Evolutionary conservation across 768 basidiomycete genomes (phyloP).

Genomic region (Cyclocybe cylindracea): DNA sequence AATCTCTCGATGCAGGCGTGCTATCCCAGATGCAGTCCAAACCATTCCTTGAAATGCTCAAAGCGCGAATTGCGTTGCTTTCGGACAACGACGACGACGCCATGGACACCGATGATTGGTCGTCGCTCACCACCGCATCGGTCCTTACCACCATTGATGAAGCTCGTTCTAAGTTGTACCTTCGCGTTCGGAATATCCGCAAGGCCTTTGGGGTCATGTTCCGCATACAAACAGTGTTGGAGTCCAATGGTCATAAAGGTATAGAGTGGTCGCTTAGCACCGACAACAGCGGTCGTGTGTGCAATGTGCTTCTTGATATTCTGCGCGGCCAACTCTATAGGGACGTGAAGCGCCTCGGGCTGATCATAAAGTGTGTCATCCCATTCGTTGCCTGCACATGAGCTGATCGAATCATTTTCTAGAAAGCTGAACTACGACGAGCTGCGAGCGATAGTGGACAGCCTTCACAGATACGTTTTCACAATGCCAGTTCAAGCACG

Average conservation of each 20-base stretch:
- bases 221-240: constrained; percentile 44
- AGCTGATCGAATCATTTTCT: neutral
- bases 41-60: constrained; percentile 16
- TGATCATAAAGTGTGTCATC: constrained; percentile 47
- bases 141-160: constrained; percentile 35
- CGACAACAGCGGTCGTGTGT: constrained; percentile 19
- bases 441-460: constrained; percentile 36
- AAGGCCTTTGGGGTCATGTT: constrained; percentile 50
- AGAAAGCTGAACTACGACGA: constrained; percentile 42
- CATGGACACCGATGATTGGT: constrained; percentile 20
- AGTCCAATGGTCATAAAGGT: constrained; percentile 42
- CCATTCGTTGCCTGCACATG: neutral
- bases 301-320: constrained; percentile 44
- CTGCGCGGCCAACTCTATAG: constrained; percentile 44
- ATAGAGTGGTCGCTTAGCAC: constrained; percentile 28
- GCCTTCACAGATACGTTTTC: constrained; percentile 28
- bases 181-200: constrained; percentile 28
- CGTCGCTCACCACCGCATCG: constrained; percentile 22
- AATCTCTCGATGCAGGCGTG: constrained; percentile 20
- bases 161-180: constrained; percentile 30
- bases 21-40: constrained; percentile 11
- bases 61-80: constrained; percentile 1
- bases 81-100: neutral
- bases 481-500: constrained; percentile 24
- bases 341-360: constrained; percentile 45